A percentile compares a stretch with the other conserved stretches of the same genome.
Conservation (phyloP, 2,329 filamentous ascomycete genomes). For the Fusarium liriodendri region DNA sequence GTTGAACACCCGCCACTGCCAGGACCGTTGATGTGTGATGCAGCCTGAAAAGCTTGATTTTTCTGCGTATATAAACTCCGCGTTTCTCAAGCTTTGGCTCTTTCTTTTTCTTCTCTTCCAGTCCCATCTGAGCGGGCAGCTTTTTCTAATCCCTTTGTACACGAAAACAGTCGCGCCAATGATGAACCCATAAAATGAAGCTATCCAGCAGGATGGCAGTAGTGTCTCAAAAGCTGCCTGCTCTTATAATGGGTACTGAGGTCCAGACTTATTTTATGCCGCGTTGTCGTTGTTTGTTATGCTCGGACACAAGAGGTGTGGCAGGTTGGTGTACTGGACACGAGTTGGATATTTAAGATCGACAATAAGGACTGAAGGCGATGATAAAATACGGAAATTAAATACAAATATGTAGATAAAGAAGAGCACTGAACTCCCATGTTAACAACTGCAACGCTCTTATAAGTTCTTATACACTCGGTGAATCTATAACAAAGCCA, state of each 20-base stretch:
- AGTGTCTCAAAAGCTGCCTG: neutral
- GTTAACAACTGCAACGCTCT: neutral
- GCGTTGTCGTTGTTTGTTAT: neutral
- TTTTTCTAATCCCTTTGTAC: neutral
- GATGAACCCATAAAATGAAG: conserved; percentile 6
- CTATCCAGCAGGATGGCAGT: neutral
- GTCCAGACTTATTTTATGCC: neutral
- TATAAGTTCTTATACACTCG: neutral
- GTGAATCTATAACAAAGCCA: neutral
- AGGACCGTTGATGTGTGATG: neutral
- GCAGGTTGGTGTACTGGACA: too few relatives aligned
- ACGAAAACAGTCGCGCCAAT: conserved; percentile 5
- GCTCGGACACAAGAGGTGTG: neutral
- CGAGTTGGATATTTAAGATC: too few relatives aligned
- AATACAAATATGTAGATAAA: neutral
- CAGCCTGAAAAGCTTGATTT: conserved; percentile 10
- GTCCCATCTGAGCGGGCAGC: neutral
- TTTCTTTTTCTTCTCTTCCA: conserved; percentile 5
- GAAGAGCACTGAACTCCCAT: neutral
- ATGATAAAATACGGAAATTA: neutral
- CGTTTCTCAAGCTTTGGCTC: neutral
- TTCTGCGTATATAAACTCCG: conserved; percentile 5
- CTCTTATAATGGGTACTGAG: neutral
- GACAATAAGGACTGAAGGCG: too few relatives aligned
- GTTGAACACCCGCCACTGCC: neutral